Evolutionary conservation across 2,329 filamentous ascomycete genomes (phyloP).

Genomic region (Fusarium sp.): DNA sequence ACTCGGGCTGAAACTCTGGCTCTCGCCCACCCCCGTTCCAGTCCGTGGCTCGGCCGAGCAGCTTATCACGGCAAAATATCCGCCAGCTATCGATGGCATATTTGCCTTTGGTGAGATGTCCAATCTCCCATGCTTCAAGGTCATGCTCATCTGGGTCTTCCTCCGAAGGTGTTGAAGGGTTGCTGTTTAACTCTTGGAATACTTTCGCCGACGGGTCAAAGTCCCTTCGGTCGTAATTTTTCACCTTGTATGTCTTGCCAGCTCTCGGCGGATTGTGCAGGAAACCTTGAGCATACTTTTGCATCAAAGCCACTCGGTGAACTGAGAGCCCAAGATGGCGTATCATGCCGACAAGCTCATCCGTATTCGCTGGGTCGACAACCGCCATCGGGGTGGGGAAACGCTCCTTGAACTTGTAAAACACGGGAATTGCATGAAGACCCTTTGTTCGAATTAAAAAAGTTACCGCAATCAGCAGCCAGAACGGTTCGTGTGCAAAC

Average conservation of each 20-base stretch:
- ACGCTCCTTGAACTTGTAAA: conserved; percentile 73
- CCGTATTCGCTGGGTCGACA: conserved; percentile 60
- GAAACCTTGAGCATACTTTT: conserved; percentile 79
- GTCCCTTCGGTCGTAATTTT: conserved; percentile 58
- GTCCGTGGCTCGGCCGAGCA: conserved; percentile 74
- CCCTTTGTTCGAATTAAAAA: conserved; percentile 88
- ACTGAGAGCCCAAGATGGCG: conserved; percentile 77
- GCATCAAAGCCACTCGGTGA: conserved; percentile 74
- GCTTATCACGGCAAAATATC: conserved; percentile 87
- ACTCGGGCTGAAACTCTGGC: conserved; percentile 81
- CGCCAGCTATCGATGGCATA: conserved; percentile 93
- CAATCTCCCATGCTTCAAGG: conserved; percentile 80
- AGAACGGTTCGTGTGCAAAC: conserved; percentile 80
- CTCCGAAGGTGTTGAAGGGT: neutral
- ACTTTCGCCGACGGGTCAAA: conserved; percentile 34
- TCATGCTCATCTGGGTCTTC: conserved; percentile 23
- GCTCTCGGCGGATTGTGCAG: conserved; percentile 69
- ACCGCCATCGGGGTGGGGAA: conserved; percentile 77
- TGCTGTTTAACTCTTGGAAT: neutral
- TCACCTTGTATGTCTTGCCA: conserved; percentile 66
- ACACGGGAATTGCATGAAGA: conserved; percentile 78
- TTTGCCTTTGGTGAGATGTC: conserved; percentile 82
- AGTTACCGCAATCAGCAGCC: conserved; percentile 82
- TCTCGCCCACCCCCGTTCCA: conserved; percentile 71
- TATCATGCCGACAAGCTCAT: conserved; percentile 72